Conservation (phyloP, 2,329 filamentous ascomycete genomes). For the Samsoniella hepiali region DNA sequence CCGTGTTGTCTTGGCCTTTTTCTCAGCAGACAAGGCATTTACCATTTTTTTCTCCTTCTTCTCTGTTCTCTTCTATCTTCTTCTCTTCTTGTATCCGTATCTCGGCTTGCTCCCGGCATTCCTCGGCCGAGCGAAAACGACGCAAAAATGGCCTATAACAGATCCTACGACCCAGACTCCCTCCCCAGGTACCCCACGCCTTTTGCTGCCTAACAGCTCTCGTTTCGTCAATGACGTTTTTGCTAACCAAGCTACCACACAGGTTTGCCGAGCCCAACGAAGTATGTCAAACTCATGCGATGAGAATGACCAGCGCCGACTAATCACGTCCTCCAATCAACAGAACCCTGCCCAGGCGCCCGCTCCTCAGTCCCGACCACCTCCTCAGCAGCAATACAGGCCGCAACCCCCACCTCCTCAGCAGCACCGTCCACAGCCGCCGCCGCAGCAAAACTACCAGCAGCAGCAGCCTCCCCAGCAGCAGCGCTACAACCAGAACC, state of each 20-base stretch:
- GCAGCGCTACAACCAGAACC: constrained; percentile 48
- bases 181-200: constrained; percentile 67
- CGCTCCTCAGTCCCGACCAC: constrained; percentile 1
- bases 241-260: constrained; percentile 19
- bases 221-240: constrained; percentile 12
- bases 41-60: not conserved
- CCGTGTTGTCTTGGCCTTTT: constrained; percentile 7
- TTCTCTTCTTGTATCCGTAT: not conserved
- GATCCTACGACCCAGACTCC: constrained; percentile 88
- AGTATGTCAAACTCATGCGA: constrained; percentile 39
- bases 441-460: constrained; percentile 19
- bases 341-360: constrained; percentile 37
- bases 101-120: not conserved
- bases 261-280: constrained; percentile 75
- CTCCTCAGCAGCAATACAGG: constrained; percentile 23
- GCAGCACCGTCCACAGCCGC: constrained; percentile 17
- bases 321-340: not conserved
- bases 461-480: constrained; percentile 22
- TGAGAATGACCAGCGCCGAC: not conserved
- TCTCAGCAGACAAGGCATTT: not conserved
- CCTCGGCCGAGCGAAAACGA: not conserved
- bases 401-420: constrained; percentile 23
- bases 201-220: not conserved
- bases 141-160: constrained; percentile 83
- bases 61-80: constrained; percentile 1